Conservation (phyloP, 768 basidiomycete species). For the Omphalotus guepiniiformis region DNA sequence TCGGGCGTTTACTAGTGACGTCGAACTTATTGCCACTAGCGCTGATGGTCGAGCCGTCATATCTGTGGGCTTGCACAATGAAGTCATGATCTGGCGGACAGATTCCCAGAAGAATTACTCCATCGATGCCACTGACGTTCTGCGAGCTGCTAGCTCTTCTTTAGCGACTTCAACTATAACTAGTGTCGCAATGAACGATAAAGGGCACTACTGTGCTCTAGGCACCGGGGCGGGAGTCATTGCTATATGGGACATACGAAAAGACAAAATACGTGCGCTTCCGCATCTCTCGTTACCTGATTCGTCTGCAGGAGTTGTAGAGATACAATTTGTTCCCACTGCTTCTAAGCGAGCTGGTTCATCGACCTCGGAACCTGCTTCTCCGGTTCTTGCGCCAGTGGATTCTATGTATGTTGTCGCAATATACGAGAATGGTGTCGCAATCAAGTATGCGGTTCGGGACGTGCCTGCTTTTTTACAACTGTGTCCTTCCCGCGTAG, state of each 20-base stretch:
- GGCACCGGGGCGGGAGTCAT: constrained; percentile 68
- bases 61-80: constrained; percentile 75
- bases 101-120: constrained; percentile 34
- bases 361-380: constrained; percentile 27
- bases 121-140: constrained; percentile 49
- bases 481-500: constrained; percentile 40
- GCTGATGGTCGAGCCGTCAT: constrained; percentile 60
- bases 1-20: constrained; percentile 77
- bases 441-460: constrained; percentile 48
- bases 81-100: constrained; percentile 66
- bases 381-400: constrained; percentile 23
- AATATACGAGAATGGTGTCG: constrained; percentile 57
- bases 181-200: constrained; percentile 57
- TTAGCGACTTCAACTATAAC: constrained; percentile 48
- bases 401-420: constrained; percentile 36
- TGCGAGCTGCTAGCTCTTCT: constrained; percentile 45
- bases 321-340: constrained; percentile 45
- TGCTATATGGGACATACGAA: constrained; percentile 55
- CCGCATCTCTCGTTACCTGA: constrained; percentile 39
- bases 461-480: constrained; percentile 28
- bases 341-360: constrained; percentile 3
- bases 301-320: constrained; percentile 46
- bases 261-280: constrained; percentile 29
- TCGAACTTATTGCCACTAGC: constrained; percentile 75
- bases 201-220: constrained; percentile 60